Base-by-base conservation (phyloP, 176 grass and related monocot species). In the Avena sativa region DNA sequence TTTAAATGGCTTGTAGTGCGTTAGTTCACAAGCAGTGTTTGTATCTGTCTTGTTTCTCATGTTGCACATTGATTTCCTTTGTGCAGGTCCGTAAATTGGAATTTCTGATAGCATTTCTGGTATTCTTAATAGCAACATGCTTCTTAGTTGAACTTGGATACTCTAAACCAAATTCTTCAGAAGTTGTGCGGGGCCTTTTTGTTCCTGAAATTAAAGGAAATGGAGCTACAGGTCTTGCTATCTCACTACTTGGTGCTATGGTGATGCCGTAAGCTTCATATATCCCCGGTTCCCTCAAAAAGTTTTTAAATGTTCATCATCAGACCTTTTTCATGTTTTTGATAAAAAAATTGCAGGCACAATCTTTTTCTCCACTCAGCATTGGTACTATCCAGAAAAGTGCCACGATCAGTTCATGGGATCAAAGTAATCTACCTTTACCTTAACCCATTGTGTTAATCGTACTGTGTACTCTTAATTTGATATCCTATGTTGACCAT, bases 351-450 rank as follows among this genome's bases (percentile, higher is more conserved):
- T 20, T 90, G 75, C 88, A 98, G 96, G 83, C 96, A 98, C 81
- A 98, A 98, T 87, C 93, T 98, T 88, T 98, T 98, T 84, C 96
- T 98, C 46, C 96, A 98, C 89, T 98, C 96, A 15, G 96, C 96
- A 59, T 87, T 98, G 85, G 96, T 98, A 25, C 78, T 98, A 38
- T 98, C 96, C 16, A 98, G 96, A 87, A 98, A 98, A 92, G 94
- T 98, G 23, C 96, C 96, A 63, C 90, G 85, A 11, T 96, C 96
- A 8, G 83, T 98, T 85, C 90, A 87, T 94, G 93, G 93, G 81
- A 93, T 98, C 44, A 98, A 94, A 46, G 96, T 98, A 86, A 92
- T 25, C 23, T 38, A 43, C 9, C 76, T 60, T 88, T 87, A 38
- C 79, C 12, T 61, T 38, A 67, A 68, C 32, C 68, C 47, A 59